These are phyloP conservation scores for Leishmania major DNA, from an alignment of 208 protist genomes.

Conservation along the genomic window DNA sequence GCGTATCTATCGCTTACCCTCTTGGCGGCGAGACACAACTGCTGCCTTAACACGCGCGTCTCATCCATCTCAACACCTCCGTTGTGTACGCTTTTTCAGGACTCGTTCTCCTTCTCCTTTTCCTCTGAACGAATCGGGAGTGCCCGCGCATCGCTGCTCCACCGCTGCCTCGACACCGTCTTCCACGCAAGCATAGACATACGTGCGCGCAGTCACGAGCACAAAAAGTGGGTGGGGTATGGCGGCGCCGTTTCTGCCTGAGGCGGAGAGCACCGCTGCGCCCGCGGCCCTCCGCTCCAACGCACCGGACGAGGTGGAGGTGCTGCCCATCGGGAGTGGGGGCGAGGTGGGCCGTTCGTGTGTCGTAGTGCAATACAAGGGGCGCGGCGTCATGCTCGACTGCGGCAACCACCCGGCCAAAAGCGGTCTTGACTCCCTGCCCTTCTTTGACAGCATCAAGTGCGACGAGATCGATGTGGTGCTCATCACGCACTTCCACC, in stretches of 20 bases:
- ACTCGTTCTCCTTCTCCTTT: not conserved
- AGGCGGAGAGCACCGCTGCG: constrained; percentile 8
- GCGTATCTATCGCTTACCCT: not conserved
- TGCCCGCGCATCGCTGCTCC: not conserved
- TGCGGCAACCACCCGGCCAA: constrained; percentile 98
- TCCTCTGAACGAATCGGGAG: no score
- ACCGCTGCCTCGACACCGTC: not conserved
- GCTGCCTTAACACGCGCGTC: not conserved
- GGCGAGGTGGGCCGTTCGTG: constrained; percentile 98
- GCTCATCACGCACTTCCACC: constrained; percentile 98
- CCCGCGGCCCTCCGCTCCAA: constrained; percentile 14
- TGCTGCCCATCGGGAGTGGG: constrained; percentile 97
- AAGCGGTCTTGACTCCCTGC: constrained; percentile 94
- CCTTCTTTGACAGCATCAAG: constrained; percentile 98
- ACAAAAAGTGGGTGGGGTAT: not conserved
- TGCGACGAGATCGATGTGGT: constrained; percentile 94
- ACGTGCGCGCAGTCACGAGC: not conserved
- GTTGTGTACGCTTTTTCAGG: not conserved
- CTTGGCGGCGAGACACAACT: not conserved
- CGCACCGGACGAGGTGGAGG: constrained; percentile 85
- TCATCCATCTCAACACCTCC: not conserved
- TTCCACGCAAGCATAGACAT: not conserved
- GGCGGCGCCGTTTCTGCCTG: constrained; percentile 21
- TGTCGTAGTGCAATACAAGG: constrained; percentile 96
- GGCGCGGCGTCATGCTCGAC: constrained; percentile 98